phyloP scores from a whole-genome alignment of 805 yeast genomes.

The Ogataea paradorogensis region DNA sequence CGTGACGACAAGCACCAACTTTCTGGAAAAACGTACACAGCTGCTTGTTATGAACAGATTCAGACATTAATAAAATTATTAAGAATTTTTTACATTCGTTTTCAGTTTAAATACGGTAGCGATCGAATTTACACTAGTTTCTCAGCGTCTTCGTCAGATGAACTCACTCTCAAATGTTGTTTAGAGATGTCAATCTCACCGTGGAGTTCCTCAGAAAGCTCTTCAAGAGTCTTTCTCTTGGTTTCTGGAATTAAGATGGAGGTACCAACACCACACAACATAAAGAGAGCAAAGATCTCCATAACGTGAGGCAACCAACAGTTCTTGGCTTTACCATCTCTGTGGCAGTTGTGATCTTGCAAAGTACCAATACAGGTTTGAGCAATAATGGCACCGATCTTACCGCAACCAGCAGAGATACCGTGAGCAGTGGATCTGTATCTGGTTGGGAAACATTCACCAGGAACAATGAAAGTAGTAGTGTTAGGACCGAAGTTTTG shows the following conservation, averaged over 20 bases:
- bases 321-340: constrained; percentile 43
- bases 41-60: constrained; percentile 12
- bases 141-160: constrained; percentile 28
- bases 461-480: constrained; percentile 87
- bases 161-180: constrained; percentile 18
- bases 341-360: constrained; percentile 72
- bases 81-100: not conserved
- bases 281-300: constrained; percentile 90
- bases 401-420: constrained; percentile 89
- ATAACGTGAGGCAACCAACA: constrained; percentile 91
- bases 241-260: constrained; percentile 83
- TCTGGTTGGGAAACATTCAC: constrained; percentile 91
- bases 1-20: constrained; percentile 93
- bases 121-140: constrained; percentile 18
- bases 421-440: constrained; percentile 96
- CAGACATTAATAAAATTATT: not conserved
- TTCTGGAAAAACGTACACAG: constrained; percentile 56
- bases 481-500: constrained; percentile 92
- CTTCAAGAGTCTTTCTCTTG: constrained; percentile 86
- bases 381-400: constrained; percentile 90
- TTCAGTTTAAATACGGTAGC: not conserved
- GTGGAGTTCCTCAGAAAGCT: constrained; percentile 75
- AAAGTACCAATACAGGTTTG: constrained; percentile 85
- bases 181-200: constrained; percentile 59
- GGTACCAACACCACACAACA: constrained; percentile 72